Evolutionary conservation across 306 rosid genomes (phyloP).

Genomic region (Vicia faba): DNA sequence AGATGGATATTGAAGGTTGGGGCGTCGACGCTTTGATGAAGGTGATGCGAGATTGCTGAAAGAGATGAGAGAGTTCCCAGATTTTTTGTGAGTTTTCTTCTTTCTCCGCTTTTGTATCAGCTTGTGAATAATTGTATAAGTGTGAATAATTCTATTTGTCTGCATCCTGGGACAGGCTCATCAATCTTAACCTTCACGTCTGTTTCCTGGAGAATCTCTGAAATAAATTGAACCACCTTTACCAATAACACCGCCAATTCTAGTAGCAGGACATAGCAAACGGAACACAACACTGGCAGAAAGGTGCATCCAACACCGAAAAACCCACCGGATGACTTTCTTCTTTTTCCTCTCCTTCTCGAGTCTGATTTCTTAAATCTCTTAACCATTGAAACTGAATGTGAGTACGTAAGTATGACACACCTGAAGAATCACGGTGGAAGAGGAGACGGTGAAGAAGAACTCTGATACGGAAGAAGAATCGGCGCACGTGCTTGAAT

Average conservation of each 20-base stretch:
- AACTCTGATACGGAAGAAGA: too few relatives aligned
- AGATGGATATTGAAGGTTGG: too few relatives aligned
- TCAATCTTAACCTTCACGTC: conserved; percentile 69
- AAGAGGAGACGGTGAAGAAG: too few relatives aligned
- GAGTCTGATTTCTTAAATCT: conserved; percentile 55
- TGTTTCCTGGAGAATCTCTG: conserved; percentile 67
- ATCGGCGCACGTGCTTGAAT: too few relatives aligned
- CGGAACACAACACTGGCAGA: conserved; percentile 56
- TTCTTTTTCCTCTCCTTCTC: conserved; percentile 68
- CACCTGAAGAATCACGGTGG: background rate
- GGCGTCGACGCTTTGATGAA: too few relatives aligned
- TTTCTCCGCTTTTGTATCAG: too few relatives aligned
- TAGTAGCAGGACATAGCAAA: conserved; percentile 64
- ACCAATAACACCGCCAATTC: conserved; percentile 60
- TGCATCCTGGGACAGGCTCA: conserved; percentile 67
- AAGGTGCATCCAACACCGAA: conserved; percentile 40
- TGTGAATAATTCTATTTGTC: too few relatives aligned
- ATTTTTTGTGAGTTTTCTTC: too few relatives aligned
- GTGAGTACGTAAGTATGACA: conserved; percentile 38
- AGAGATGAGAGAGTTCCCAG: too few relatives aligned
- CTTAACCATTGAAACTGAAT: conserved; percentile 70
- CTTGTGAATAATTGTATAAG: too few relatives aligned
- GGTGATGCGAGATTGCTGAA: too few relatives aligned
- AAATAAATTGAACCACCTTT: conserved; percentile 60
- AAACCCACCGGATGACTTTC: conserved; percentile 48